Conservation (phyloP, 73 alveolate genomes). For the Paramecium caudatum region DNA sequence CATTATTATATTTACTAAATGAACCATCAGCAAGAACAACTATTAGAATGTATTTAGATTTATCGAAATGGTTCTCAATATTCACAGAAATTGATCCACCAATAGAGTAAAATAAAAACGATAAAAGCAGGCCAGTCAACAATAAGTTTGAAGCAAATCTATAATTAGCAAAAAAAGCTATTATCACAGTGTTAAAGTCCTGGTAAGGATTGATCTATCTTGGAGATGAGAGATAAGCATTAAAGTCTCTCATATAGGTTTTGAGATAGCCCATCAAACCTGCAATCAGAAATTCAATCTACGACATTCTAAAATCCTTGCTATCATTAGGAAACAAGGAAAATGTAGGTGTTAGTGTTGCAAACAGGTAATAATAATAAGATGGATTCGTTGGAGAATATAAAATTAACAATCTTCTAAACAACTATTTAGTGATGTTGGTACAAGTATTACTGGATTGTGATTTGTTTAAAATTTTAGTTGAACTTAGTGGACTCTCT, state of each 20-base stretch:
- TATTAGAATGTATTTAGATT: conserved; percentile 75
- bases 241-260: conserved; percentile 68
- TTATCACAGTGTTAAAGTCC: conserved; percentile 61
- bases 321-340: conserved; percentile 73
- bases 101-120: conserved; percentile 47
- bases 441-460: conserved; percentile 69
- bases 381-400: conserved; percentile 65
- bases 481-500: conserved; percentile 73
- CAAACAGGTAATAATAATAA: conserved; percentile 38
- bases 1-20: conserved; percentile 67
- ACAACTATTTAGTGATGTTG: conserved; percentile 68
- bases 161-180: conserved; percentile 74
- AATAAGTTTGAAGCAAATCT: conserved; percentile 65
- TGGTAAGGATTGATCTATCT: conserved; percentile 74
- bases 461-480: conserved; percentile 71
- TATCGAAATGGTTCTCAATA: conserved; percentile 69
- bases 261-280: conserved; percentile 71
- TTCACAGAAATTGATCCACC: conserved; percentile 78
- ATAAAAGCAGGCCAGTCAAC: conserved; percentile 4
- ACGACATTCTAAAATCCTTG: conserved; percentile 68
- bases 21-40: conserved; percentile 70
- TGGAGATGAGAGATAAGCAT: conserved; percentile 71
- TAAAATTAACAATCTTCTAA: conserved; percentile 61
- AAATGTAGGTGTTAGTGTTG: conserved; percentile 68
- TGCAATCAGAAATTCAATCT: conserved; percentile 73